These are phyloP conservation scores for Triticum dicoccoides DNA, from an alignment of 176 grass and related monocot genomes.

Conservation along the genomic window DNA sequence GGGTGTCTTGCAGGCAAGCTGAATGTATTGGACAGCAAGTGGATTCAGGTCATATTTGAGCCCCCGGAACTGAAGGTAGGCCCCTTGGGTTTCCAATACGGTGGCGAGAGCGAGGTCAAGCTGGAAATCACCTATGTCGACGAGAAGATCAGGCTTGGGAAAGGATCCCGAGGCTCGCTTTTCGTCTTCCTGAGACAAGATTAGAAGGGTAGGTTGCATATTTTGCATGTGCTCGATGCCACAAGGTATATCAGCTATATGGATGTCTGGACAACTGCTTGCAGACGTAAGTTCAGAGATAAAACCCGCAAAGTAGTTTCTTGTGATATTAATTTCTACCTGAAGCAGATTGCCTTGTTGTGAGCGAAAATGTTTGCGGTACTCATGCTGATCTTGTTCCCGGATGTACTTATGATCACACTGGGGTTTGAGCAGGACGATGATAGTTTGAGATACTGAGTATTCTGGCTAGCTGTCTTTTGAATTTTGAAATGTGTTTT, in stretches of 20 bases:
- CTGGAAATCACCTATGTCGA: constrained; percentile 87
- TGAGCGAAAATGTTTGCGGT: background rate
- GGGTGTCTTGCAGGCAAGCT: constrained; percentile 56
- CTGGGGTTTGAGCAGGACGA: background rate
- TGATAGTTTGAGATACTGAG: background rate
- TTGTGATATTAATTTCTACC: background rate
- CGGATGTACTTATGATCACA: background rate
- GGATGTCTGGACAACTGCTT: constrained; percentile 8
- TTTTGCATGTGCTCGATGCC: background rate
- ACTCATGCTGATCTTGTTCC: no score
- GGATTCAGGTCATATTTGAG: constrained; percentile 97
- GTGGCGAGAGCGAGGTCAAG: constrained; percentile 89
- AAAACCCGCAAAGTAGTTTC: background rate
- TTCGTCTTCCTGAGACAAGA: constrained; percentile 74
- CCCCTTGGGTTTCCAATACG: constrained; percentile 68
- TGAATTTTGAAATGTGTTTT: no score
- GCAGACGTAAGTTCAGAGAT: constrained; percentile 30
- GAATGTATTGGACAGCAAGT: constrained; percentile 69
- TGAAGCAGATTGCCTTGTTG: background rate
- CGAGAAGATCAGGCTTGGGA: constrained; percentile 80
- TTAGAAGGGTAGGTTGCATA: background rate
- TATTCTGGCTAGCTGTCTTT: background rate
- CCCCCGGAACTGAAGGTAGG: constrained; percentile 77
- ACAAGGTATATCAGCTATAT: background rate
- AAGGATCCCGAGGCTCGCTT: constrained; percentile 82